Evolutionary conservation across 2,329 filamentous ascomycete species (phyloP), one percentile per base, ranked within the genome.

Genomic region (Ophioceras dolichostomum): DNA sequence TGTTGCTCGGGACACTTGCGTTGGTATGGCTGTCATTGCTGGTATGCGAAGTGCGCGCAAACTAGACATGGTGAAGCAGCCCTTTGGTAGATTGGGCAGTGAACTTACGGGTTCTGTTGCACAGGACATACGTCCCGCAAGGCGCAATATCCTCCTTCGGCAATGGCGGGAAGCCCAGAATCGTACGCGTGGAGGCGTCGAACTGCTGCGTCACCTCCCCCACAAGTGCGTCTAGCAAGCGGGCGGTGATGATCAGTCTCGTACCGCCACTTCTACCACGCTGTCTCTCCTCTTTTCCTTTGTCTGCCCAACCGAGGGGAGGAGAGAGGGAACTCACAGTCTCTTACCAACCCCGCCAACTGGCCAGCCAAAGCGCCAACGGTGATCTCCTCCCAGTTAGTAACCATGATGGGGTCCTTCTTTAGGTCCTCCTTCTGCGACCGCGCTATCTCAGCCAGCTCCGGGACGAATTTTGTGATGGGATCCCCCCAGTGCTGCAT

Each of bases 381-480:
- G 0, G 60, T 61, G 17, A 62, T 44, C 6, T 55, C 51, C 2
- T 52, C 42, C 57, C 56, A 61, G 18, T 44, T 39, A 10, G 54
- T 43, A 26, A 40, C 42, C 28, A 51, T 45, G 20, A 55, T 42
- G 16, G 49, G 48, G 22, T 50, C 47, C 14, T 43, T 40, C 13
- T 45, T 29, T 14, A 30, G 21, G 5, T 21, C 32, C 3, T 28
- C 26, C 5, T 21, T 16, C 14, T 40, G 28, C 17, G 18, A 18
- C 35, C 28, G 6, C 10, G 37, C 26, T 18, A 41, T 36, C 32
- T 39, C 49, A 31, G 43, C 46, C 36, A 66, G 54, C 45, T 66
- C 62, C 0, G 63, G 60, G 10, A 65, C 46, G 37, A 59, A 62
- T 18, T 56, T 54, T 1, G 61, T 63, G 37, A 66, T 55, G 6